phyloP scores from a whole-genome alignment of 805 yeast genomes.

The Yamadazyma akitaensis region DNA sequence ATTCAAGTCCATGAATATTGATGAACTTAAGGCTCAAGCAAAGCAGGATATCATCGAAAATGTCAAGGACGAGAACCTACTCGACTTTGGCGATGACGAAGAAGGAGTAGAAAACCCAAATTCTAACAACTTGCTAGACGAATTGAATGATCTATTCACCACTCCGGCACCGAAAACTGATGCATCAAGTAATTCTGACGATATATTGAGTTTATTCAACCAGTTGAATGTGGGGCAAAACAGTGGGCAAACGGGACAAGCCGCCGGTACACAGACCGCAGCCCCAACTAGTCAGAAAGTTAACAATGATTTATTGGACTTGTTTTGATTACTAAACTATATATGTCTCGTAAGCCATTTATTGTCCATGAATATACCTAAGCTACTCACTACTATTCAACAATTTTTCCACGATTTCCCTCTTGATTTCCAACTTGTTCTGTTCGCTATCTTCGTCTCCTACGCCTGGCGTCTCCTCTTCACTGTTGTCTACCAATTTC shows the following conservation, averaged over 20 bases:
- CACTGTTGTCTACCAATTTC: conserved; percentile 16
- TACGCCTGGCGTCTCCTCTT: not conserved
- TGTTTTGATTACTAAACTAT: conserved; percentile 20
- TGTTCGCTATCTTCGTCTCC: conserved; percentile 1
- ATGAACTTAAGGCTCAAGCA: conserved; percentile 76
- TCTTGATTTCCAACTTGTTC: conserved; percentile 6
- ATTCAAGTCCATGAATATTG: conserved; percentile 39
- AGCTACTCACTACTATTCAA: not conserved
- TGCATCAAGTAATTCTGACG: conserved; percentile 24
- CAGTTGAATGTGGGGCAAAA: conserved; percentile 11
- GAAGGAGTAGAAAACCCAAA: conserved; percentile 17
- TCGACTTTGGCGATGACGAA: conserved; percentile 78
- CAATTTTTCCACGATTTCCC: conserved; percentile 12
- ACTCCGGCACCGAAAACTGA: conserved; percentile 6
- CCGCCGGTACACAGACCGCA: too few species aligned
- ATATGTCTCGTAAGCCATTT: not conserved
- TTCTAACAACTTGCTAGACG: conserved; percentile 53
- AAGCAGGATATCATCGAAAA: conserved; percentile 66
- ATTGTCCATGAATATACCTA: not conserved
- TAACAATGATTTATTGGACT: conserved; percentile 36
- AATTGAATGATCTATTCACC: conserved; percentile 67
- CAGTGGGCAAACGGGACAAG: not conserved
- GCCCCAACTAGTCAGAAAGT: conserved; percentile 5
- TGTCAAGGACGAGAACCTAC: conserved; percentile 71
- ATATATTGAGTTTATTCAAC: conserved; percentile 47